Conservation (phyloP, 192 early-diverging fungal species). For the Gaertneriomyces sp. region DNA sequence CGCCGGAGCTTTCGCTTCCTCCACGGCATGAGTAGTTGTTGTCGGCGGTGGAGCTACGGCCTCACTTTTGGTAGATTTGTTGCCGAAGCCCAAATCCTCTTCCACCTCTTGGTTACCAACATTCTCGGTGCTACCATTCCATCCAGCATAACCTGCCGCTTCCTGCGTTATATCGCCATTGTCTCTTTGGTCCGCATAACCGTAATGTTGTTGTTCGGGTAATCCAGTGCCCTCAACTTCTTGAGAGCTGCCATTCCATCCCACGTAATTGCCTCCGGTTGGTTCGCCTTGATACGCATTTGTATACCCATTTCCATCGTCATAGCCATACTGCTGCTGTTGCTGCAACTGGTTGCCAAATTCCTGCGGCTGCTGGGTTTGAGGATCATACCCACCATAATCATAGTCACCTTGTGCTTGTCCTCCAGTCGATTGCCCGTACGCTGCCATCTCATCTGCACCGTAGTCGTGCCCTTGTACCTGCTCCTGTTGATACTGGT, state of each 20-base stretch:
- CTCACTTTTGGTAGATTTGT: slow-evolving; percentile 25
- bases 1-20: too few relatives aligned
- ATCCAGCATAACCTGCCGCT: background rate
- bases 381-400: slow-evolving; percentile 1
- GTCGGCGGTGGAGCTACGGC: slow-evolving; percentile 8
- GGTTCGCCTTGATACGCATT: background rate
- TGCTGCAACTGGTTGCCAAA: background rate
- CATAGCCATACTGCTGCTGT: slow-evolving; percentile 4
- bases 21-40: background rate
- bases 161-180: background rate
- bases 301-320: background rate
- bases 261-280: background rate
- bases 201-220: background rate
- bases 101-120: slow-evolving; percentile 13
- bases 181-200: too few relatives aligned
- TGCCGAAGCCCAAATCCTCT: slow-evolving; percentile 47
- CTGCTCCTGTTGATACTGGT: background rate
- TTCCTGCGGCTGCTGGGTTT: background rate
- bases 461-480: background rate
- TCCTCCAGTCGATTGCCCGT: background rate
- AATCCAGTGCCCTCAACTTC: background rate
- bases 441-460: slow-evolving; percentile 1
- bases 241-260: background rate
- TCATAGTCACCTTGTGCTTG: background rate
- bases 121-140: background rate